Evolutionary conservation across 2,329 filamentous ascomycete genomes (phyloP), one percentile per base, ranked within the genome.

Genomic region (Arthrobotrys pseudoclavata): DNA sequence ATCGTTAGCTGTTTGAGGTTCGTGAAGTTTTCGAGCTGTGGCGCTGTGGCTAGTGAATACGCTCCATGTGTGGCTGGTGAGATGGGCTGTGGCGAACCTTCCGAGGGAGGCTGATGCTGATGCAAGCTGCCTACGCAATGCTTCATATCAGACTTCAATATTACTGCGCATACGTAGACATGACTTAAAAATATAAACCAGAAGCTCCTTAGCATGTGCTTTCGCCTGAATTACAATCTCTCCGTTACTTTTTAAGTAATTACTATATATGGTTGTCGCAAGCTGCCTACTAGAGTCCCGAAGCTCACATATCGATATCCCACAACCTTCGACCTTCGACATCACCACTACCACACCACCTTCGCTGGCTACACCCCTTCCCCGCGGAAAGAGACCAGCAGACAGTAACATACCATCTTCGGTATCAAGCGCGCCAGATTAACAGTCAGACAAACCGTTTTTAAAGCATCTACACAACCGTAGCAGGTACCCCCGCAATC

Each of bases 41-140:
- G 24, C 48, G 52, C 18, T 50, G 47, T 50, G 47, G 47, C 47
- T 24, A 7, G 47, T 50, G 31, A 24, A 2, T 48, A 42, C 5
- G 4, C 42, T 24, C 1, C 15, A 2, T 22, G 13, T 50, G 60
- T 48, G 40, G 45, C 60, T 34, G 60, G 29, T 48, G 37, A 48
- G 57, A 45, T 62, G 57, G 20, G 18, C 37, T 45, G 42, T 42
- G 42, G 57, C 57, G 26, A 18, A 42, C 13, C 20, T n/a, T 5
- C n/a, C n/a, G 15, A 9, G 7, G 37, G 42, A 45, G 15, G 42
- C 42, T 45, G 42, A 10, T 45, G 64, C 34, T 69, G 64, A 67
- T 67, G 63, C 48, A 67, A 37, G 64, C 64, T 60, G 52, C 10
- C 24, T 69, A 69, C 67, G 67, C 67, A 63, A 70, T 60, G 55